Evolutionary conservation across 345 rosid species (phyloP).

Genomic region (Eucalyptus grandis): DNA sequence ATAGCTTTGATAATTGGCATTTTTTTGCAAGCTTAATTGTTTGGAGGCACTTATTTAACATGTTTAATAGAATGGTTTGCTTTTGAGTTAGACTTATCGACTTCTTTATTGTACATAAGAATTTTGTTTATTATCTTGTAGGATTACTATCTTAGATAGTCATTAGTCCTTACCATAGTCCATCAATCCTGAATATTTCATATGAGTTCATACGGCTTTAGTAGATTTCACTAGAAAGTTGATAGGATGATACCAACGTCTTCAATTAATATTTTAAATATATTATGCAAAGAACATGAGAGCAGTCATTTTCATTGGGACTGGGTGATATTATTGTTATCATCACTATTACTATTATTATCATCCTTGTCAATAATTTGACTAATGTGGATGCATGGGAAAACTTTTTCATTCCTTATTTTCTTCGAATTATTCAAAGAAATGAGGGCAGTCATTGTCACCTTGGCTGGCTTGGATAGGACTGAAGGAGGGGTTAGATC

Average conservation of each 20-base stretch:
- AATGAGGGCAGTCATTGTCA: background rate
- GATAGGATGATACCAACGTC: background rate
- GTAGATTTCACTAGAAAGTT: background rate
- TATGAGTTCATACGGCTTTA: background rate
- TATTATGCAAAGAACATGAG: background rate
- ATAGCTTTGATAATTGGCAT: background rate
- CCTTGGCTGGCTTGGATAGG: background rate
- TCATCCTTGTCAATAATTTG: background rate
- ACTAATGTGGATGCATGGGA: background rate
- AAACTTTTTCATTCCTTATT: background rate
- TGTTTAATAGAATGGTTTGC: background rate
- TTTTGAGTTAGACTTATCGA: background rate
- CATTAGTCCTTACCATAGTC: background rate
- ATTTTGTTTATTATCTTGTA: background rate
- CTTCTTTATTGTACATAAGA: background rate
- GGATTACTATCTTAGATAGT: background rate
- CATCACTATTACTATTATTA: background rate
- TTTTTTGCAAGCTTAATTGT: background rate
- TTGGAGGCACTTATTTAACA: background rate
- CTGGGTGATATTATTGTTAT: background rate
- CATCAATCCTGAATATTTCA: background rate
- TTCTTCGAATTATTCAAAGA: background rate
- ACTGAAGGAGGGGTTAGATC: background rate
- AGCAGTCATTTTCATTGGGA: background rate
- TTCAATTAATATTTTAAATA: background rate